Evolutionary conservation across 768 basidiomycete genomes (phyloP).

Genomic region (Boletus huronensis): DNA sequence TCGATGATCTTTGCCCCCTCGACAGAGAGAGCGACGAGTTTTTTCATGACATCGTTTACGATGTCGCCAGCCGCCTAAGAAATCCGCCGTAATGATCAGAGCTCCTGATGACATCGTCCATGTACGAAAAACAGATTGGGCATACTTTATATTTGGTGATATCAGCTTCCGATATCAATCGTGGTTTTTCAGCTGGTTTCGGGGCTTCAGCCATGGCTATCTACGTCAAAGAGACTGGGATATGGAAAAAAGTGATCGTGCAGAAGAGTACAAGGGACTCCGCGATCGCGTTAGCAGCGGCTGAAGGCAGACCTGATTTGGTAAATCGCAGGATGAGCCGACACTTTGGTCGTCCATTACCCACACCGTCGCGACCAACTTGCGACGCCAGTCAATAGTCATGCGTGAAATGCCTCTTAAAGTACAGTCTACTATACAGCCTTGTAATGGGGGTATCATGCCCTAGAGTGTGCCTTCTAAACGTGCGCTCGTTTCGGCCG

Average conservation of each 20-base stretch:
- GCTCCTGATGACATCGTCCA: constrained; percentile 9
- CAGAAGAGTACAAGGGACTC: not conserved
- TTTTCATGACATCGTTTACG: constrained; percentile 79
- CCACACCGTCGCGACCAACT: not conserved
- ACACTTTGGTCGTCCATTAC: not conserved
- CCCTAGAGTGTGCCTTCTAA: constrained; percentile 21
- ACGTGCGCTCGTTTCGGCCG: constrained; percentile 9
- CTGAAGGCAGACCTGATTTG: constrained; percentile 22
- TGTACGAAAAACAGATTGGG: constrained; percentile 11
- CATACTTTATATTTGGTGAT: constrained; percentile 85
- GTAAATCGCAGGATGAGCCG: constrained; percentile 11
- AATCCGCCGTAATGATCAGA: constrained; percentile 8
- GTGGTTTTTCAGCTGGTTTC: constrained; percentile 46
- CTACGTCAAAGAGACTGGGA: constrained; percentile 1
- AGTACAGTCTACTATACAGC: constrained; percentile 29
- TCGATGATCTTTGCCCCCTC: constrained; percentile 89
- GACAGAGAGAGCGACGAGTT: constrained; percentile 68
- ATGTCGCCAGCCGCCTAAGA: constrained; percentile 86
- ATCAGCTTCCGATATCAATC: constrained; percentile 64
- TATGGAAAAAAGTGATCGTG: constrained; percentile 6
- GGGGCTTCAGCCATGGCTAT: constrained; percentile 56
- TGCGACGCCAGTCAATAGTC: not conserved
- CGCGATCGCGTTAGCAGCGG: constrained; percentile 6
- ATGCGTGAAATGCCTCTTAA: constrained; percentile 11
- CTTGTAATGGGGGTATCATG: constrained; percentile 24